These are phyloP conservation scores for Sporothrix curviconia DNA, from an alignment of 2,329 filamentous ascomycete genomes.

Conservation along the genomic window DNA sequence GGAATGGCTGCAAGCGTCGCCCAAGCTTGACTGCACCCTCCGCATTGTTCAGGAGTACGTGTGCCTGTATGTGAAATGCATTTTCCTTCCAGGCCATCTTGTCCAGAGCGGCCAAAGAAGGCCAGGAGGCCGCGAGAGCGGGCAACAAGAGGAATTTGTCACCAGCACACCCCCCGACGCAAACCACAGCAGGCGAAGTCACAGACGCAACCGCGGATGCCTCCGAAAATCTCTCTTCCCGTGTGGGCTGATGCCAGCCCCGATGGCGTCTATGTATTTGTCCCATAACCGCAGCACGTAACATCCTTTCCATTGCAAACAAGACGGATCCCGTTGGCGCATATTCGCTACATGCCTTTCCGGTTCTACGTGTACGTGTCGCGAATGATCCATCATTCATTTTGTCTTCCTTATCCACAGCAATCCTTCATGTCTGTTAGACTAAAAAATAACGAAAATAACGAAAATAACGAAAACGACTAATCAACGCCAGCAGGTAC, in stretches of 20 bases:
- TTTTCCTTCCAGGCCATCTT: conserved; percentile 2
- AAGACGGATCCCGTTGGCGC: background rate
- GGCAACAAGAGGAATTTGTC: background rate
- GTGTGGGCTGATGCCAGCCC: background rate
- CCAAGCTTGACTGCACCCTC: background rate
- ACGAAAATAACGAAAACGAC: too few species aligned
- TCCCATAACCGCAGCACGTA: background rate
- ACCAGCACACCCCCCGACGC: too few species aligned
- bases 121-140: background rate
- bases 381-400: too few species aligned
- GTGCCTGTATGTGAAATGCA: background rate
- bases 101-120: background rate
- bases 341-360: background rate
- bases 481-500: too few species aligned
- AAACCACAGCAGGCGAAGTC: too few species aligned
- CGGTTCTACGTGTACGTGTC: conserved; percentile 3
- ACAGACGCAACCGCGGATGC: too few species aligned
- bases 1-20: background rate
- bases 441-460: too few species aligned
- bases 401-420: too few species aligned
- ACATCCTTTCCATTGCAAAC: background rate
- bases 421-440: too few species aligned
- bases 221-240: background rate
- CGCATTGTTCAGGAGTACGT: conserved; percentile 1
- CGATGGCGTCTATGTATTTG: background rate